Evolutionary conservation across 2,329 filamentous ascomycete genomes (phyloP).

Genomic region (Drechslerella stenobrocha): DNA sequence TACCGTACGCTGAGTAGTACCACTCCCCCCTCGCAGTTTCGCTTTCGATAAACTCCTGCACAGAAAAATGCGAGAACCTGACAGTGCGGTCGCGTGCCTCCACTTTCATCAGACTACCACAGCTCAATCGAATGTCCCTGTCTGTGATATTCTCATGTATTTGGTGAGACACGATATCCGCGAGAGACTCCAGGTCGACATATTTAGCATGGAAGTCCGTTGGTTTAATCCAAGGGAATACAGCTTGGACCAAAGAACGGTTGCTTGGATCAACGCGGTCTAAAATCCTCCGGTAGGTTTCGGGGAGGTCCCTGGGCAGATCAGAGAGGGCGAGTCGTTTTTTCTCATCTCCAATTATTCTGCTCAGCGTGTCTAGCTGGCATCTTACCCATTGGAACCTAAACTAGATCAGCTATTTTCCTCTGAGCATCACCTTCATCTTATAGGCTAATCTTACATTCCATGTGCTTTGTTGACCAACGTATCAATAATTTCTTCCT

Average conservation of each 20-base stretch:
- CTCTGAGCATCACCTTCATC: neutral
- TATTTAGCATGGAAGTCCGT: neutral
- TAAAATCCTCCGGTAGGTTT: conserved; percentile 22
- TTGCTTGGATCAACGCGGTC: neutral
- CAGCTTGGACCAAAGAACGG: neutral
- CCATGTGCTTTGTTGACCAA: conserved; percentile 14
- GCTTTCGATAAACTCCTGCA: conserved; percentile 14
- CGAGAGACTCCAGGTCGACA: neutral
- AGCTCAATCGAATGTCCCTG: conserved; percentile 11
- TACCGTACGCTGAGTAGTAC: conserved; percentile 1
- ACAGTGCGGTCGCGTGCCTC: neutral
- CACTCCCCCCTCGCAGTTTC: neutral
- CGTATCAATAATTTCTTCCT: conserved; percentile 10
- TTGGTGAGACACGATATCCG: conserved; percentile 7
- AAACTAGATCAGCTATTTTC: neutral
- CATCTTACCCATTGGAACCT: conserved; percentile 29
- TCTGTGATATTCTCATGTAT: neutral
- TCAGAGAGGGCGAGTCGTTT: conserved; percentile 5
- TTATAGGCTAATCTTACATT: conserved; percentile 14
- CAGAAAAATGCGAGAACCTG: conserved; percentile 19
- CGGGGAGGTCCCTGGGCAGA: conserved; percentile 19
- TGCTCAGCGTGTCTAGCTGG: conserved; percentile 18
- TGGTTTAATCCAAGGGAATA: conserved; percentile 2
- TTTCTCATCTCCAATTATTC: conserved; percentile 10
- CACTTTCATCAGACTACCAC: conserved; percentile 17